Conservation (phyloP, 2,329 filamentous ascomycete species). For the Annulohypoxylon truncatum region DNA sequence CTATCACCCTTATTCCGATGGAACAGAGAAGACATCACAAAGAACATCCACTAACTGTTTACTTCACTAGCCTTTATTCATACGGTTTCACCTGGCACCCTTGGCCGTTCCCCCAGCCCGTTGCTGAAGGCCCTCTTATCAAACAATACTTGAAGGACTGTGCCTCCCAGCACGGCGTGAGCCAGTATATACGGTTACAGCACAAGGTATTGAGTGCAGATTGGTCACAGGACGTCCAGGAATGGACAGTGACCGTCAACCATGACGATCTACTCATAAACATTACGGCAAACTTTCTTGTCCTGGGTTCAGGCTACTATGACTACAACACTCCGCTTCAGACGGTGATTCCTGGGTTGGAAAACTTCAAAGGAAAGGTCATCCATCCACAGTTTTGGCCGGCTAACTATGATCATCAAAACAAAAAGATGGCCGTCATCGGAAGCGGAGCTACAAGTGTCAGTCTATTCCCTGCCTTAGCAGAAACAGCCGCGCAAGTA, state of each 20-base stretch:
- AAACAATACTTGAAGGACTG: conserved; percentile 67
- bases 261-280: conserved; percentile 48
- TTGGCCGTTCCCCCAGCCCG: conserved; percentile 11
- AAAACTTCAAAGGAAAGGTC: conserved; percentile 64
- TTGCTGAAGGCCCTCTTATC: conserved; percentile 40
- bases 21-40: neutral
- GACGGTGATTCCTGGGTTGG: conserved; percentile 66
- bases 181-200: conserved; percentile 62
- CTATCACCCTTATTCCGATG: too few relatives aligned
- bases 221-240: conserved; percentile 65
- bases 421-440: conserved; percentile 76
- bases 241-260: conserved; percentile 58
- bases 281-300: conserved; percentile 63
- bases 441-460: conserved; percentile 84
- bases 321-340: conserved; percentile 64
- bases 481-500: conserved; percentile 71
- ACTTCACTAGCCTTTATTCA: neutral
- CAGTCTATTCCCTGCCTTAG: conserved; percentile 77
- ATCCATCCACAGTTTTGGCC: conserved; percentile 78
- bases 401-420: conserved; percentile 69
- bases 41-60: neutral
- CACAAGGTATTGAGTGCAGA: conserved; percentile 62
- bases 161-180: conserved; percentile 61
- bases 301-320: conserved; percentile 75
- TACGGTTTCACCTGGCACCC: conserved; percentile 67